A percentile compares a stretch with the other conserved stretches of the same genome.
Evolutionary conservation across 2,329 filamentous ascomycete species (phyloP).

Genomic region (Penicillium digitatum): DNA sequence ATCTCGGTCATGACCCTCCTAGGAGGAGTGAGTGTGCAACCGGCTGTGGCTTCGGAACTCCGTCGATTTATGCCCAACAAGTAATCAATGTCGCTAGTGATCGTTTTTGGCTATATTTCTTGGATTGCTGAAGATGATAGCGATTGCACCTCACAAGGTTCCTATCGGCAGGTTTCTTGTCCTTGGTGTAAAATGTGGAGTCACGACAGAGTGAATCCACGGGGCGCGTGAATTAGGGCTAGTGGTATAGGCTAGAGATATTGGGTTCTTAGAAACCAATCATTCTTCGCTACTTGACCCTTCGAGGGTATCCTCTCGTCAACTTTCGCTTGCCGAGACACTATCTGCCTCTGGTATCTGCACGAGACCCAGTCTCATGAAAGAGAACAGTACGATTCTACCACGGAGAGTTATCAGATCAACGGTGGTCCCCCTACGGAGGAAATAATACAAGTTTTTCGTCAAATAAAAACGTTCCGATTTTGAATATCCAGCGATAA

Average conservation of each 20-base stretch:
- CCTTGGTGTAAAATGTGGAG: not conserved
- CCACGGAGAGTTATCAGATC: not conserved
- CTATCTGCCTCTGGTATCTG: not conserved
- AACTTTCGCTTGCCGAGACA: not conserved
- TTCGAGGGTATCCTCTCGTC: not conserved
- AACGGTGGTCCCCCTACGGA: not conserved
- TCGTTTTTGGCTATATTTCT: not conserved
- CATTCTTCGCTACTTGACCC: not conserved
- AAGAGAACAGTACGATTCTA: not conserved
- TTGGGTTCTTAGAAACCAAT: not conserved
- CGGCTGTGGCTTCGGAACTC: conserved; percentile 22
- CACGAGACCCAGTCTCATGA: not conserved
- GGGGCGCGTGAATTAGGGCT: not conserved
- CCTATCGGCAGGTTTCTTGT: not conserved
- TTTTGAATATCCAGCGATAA: not conserved
- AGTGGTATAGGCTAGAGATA: not conserved
- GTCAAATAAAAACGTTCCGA: not conserved
- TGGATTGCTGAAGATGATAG: not conserved
- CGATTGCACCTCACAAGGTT: not conserved
- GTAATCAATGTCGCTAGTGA: not conserved
- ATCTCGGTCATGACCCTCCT: not conserved
- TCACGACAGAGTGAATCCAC: not conserved
- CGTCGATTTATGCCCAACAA: conserved; percentile 13
- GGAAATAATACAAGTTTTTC: not conserved
- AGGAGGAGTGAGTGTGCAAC: conserved; percentile 1